Evolutionary conservation across 169 alveolate genomes (phyloP), one percentile per base, ranked within the genome.

Genomic region (Cryptosporidium andersoni): DNA sequence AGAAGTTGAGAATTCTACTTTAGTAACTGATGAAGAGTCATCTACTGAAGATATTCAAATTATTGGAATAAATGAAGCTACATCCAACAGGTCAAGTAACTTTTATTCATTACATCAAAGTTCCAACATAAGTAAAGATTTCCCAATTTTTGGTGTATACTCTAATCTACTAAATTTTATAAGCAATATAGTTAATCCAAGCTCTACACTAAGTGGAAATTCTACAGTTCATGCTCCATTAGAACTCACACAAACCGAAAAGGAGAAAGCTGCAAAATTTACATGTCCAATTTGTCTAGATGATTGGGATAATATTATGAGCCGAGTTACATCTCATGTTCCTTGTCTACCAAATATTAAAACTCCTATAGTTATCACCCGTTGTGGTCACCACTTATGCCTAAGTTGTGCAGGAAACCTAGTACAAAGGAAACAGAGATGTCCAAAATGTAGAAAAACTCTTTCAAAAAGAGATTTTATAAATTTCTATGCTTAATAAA

Each of bases 361-460:
- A 5, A 74, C 85, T 4, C 68, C 85, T 11, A 68, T 74, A 3
- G 85, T 74, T 3, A 74, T 74, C 25, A 74, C 85, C 12, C 85
- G 85, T n/a, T 74, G 85, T 74, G 85, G 85, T 4, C 85, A 74
- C 45, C 85, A 74, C 43, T 74, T 74, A 47, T 74, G 85, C 3
- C 63, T 74, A 2, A 49, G 42, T 42, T 74, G 85, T 74, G 85
- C 85, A 55, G 67, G 85, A 45, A 45, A 62, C 48, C 74, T 74
- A 45, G 74, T 74, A 34, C 85, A 74, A 60, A 74, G 85, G 55
- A 74, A 58, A 74, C 85, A 74, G 55, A 74, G 60, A 25, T 74
- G 85, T 43, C 85, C 85, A 16, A 74, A 47, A 40, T 74, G 85
- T 37, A 74, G 85, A 55, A 58, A 47, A 45, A 60, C 42, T 48